Evolutionary conservation across 1,139 yeast species (phyloP), one percentile per base, ranked within the genome.

Genomic region (Spathaspora sp.): DNA sequence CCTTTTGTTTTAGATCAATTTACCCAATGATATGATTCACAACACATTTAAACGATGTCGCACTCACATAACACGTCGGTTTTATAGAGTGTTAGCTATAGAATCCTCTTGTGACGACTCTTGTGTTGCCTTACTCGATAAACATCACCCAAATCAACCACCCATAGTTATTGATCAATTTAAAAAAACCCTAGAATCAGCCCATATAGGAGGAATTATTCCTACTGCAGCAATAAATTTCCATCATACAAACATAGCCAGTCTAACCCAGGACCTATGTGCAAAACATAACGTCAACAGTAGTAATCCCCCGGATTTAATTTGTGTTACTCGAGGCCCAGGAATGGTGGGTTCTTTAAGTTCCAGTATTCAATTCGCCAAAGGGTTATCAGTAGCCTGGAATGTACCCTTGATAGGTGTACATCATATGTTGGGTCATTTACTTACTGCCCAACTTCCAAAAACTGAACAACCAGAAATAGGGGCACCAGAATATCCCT

Each of bases 61-160:
- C 9, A 6, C 17, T 13, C 27, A 17, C 15, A 20, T 24, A 24
- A 11, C 33, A 60, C 82, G 31, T 39, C 50, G 1, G 6, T 27
- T 27, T n/a, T 90, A 89, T 64, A 76, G 75, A 42, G 95, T 90
- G 0, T 68, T 93, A 23, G 95, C 97, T 0, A 80, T 93, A 15
- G 99, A 93, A 59, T 83, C 96, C 0, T 89, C 97, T 0, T 95
- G 99, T 60, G 99, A 93, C 61, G 99, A 93, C 63, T 80, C 97
- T 0, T 90, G 97, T 54, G 90, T 90, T 2, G 88, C 96, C 0
- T 67, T 93, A 15, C 64, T 91, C 5, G 84, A 85, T 41, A 71
- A 89, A 45, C 54, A 49, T 9, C 58, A 61, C 1, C 54, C 52
- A 2, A 45, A 51, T 1, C 56, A 63, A 27, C 67, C 79, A 1